Evolutionary conservation across 352 stramenopile genomes (phyloP), one percentile per base, ranked within the genome.

Genomic region (Globisporangium parvum): DNA sequence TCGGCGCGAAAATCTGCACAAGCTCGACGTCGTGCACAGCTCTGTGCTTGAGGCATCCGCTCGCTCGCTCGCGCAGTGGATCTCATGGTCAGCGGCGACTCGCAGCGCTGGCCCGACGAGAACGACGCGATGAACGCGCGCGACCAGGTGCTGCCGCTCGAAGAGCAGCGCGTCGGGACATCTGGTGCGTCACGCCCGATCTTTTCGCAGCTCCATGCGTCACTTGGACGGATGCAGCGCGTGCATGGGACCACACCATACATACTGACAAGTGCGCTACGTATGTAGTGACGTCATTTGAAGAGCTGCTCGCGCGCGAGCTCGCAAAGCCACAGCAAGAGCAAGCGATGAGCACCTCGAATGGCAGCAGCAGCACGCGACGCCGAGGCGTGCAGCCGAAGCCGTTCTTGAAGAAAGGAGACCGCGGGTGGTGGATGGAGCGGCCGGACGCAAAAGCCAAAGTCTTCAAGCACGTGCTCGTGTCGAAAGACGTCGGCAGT

Each of bases 391-490:
- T 26, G 28, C 21, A 37, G 11, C 85, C 78, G 62, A 84, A 82
- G 42, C 58, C 80, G 42, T 94, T 90, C 52, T 60, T 94, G 6
- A 84, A 78, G 47, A 89, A 72, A 75, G 80, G 81, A 24, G 65
- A 82, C 21, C 77, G 84, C n/a, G 84, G 84, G 0, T 94, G 84
- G 84, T 94, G 84, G 84, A 94, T 90, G 79, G 60, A 75, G 60
- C 73, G 66, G 0, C 75, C 79, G 11, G 70, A 67, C 17, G 70
- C 71, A 24, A 73, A 79, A 57, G 59, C 66, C 26, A 85, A 84
- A 54, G 66, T 88, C 53, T 60, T 69, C 18, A 85, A 80, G 49
- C 79, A 90, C 59, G 74, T 64, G 17, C 76, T 92, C 23, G 59
- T 45, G 35, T 90, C 81, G 10, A 84, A 71, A 33, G 68, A 68